Conservation (phyloP, 192 early-diverging fungal genomes). For the Jimgerdemannia flammicorona region DNA sequence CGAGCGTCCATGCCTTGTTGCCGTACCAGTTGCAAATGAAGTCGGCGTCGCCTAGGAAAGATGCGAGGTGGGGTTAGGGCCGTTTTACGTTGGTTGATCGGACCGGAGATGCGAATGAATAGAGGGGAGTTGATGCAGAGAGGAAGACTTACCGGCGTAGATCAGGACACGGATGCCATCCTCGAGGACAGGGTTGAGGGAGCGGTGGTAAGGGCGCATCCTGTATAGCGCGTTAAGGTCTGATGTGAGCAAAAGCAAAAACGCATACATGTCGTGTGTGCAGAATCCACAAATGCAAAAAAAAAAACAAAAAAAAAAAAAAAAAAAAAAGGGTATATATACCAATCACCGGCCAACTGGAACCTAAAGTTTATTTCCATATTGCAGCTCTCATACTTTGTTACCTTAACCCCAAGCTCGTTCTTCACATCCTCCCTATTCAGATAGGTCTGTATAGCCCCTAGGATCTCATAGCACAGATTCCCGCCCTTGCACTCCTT, state of each 20-base stretch:
- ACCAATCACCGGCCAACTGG: conserved; percentile 77
- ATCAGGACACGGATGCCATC: conserved; percentile 84
- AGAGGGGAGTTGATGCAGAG: too few species aligned
- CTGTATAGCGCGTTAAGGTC: too few species aligned
- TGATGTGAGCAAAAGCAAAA: too few species aligned
- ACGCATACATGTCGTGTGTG: too few species aligned
- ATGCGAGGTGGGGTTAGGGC: not conserved
- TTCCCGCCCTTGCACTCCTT: conserved; percentile 69
- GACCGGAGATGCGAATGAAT: too few species aligned
- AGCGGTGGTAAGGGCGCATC: conserved; percentile 74
- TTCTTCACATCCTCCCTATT: conserved; percentile 77
- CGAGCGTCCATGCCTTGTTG: conserved; percentile 92
- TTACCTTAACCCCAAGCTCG: conserved; percentile 68
- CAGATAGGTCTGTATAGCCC: conserved; percentile 78
- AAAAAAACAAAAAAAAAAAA: not conserved
- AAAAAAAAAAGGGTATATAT: not conserved
- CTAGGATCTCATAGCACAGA: conserved; percentile 90
- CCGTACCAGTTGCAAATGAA: conserved; percentile 46
- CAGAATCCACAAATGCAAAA: too few species aligned
- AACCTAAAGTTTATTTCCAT: conserved; percentile 71
- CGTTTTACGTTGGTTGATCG: too few species aligned
- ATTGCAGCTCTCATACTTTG: conserved; percentile 83
- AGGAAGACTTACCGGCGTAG: conserved; percentile 64
- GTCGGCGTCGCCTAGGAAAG: conserved; percentile 23
- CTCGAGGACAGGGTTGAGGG: conserved; percentile 73